Conservation (phyloP, 108 stramenopile genomes). For the Aurantiochytrium sp. region DNA sequence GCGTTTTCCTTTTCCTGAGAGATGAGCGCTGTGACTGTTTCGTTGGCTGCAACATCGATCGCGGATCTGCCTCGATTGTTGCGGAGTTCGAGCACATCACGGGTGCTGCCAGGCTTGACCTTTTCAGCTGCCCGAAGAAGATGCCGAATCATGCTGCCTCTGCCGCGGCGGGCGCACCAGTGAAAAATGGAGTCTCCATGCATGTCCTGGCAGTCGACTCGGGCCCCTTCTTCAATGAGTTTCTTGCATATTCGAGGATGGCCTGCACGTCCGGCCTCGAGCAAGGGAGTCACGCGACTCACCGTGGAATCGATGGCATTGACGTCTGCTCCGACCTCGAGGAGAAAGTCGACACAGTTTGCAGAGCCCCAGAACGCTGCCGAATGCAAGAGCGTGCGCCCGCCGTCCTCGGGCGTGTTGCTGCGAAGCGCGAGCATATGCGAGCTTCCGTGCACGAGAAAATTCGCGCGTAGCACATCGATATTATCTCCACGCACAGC, state of each 20-base stretch:
- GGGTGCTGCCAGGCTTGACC: neutral
- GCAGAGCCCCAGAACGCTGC: conserved; percentile 3
- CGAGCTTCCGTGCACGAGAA: neutral
- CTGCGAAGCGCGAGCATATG: neutral
- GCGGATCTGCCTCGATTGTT: neutral
- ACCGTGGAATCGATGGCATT: neutral
- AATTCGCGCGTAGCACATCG: neutral
- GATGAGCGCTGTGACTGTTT: neutral
- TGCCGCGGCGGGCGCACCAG: neutral
- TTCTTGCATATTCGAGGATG: too few relatives aligned
- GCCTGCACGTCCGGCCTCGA: neutral
- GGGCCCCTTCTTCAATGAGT: neutral
- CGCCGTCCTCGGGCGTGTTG: neutral
- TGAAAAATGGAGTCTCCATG: conserved; percentile 1
- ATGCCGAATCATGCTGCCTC: neutral
- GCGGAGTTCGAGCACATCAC: neutral
- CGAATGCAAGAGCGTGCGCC: neutral
- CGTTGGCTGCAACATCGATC: neutral
- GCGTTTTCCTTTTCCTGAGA: neutral
- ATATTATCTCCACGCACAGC: neutral
- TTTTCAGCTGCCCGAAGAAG: neutral
- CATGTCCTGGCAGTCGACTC: neutral
- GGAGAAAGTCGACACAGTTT: neutral
- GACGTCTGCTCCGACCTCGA: neutral
- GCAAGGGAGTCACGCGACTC: neutral